Percentiles rank a stretch among this genome's conserved stretches.
phyloP scores from a whole-genome alignment of 805 yeast species.

The Saccharomycopsis capsularis region DNA sequence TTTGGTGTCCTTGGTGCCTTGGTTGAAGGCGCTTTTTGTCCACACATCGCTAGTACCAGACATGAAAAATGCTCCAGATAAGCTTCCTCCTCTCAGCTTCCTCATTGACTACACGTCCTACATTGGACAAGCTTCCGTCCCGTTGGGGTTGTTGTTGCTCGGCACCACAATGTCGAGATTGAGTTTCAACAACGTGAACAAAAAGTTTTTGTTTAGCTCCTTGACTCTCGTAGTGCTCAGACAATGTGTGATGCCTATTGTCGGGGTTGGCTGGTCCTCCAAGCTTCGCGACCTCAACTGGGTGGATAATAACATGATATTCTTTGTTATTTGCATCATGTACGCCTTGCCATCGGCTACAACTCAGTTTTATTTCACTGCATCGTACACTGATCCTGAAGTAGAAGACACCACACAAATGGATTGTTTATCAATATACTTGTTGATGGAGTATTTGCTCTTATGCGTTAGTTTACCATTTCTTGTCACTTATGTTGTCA shows the following conservation, averaged over 20 bases:
- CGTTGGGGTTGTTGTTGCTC: slow-evolving; percentile 70
- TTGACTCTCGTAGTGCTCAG: slow-evolving; percentile 49
- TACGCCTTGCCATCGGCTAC: slow-evolving; percentile 87
- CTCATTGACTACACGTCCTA: slow-evolving; percentile 75
- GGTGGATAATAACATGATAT: slow-evolving; percentile 51
- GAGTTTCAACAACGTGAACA: slow-evolving; percentile 44
- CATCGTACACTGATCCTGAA: slow-evolving; percentile 64
- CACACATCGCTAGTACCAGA: slow-evolving; percentile 35
- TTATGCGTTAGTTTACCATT: slow-evolving; percentile 65
- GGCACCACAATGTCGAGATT: slow-evolving; percentile 88
- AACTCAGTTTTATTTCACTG: slow-evolving; percentile 79
- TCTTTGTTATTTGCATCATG: slow-evolving; percentile 66
- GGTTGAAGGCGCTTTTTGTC: slow-evolving; percentile 68
- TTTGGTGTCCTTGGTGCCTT: slow-evolving; percentile 76
- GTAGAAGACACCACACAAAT: slow-evolving; percentile 51
- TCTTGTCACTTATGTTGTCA: slow-evolving; percentile 60
- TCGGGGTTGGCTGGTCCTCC: slow-evolving; percentile 66
- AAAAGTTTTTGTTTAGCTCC: slow-evolving; percentile 48
- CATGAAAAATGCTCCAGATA: slow-evolving; percentile 77
- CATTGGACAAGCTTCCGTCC: slow-evolving; percentile 83
- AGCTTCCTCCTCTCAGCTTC: slow-evolving; percentile 74
- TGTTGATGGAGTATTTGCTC: slow-evolving; percentile 59
- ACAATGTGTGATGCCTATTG: slow-evolving; percentile 66
- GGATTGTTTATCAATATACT: slow-evolving; percentile 70
- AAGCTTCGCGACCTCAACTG: slow-evolving; percentile 56